Evolutionary conservation across 495 filamentous ascomycete species (phyloP).

Genomic region (Copromyces sp.): DNA sequence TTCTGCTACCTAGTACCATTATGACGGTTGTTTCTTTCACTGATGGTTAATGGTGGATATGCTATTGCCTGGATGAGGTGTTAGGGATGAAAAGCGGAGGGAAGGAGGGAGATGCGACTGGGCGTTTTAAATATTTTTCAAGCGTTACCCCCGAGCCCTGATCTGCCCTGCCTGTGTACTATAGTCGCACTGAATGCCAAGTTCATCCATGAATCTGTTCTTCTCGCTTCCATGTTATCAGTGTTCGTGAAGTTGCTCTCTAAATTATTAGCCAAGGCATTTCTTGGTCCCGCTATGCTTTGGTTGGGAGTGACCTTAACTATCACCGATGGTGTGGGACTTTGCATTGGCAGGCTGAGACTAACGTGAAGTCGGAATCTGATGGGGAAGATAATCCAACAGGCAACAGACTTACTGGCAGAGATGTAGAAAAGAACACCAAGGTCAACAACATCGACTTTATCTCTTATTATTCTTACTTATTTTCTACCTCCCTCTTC

Average conservation of each 20-base stretch:
- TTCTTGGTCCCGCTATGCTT: background rate
- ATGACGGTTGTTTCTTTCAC: background rate
- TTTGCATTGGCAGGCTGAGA: background rate
- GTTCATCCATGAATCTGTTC: conserved; percentile 19
- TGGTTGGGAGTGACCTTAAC: background rate
- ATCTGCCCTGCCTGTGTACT: conserved; percentile 2
- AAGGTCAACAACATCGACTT: no score
- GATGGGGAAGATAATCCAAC: background rate
- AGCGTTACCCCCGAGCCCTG: background rate
- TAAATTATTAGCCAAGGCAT: background rate
- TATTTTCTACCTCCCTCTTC: no score
- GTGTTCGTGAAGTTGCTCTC: background rate
- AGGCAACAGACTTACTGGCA: background rate
- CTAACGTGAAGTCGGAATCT: background rate
- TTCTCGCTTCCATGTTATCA: background rate
- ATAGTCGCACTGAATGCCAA: conserved; percentile 11
- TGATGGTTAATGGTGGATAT: background rate
- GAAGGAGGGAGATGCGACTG: background rate
- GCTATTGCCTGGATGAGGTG: background rate
- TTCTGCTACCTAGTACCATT: background rate
- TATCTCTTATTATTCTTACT: no score
- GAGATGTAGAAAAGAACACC: background rate
- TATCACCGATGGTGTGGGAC: background rate
- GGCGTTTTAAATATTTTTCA: background rate
- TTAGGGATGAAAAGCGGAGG: background rate